These are phyloP conservation scores for Raphanus raphanistrum DNA, from an alignment of 345 rosid genomes.

Conservation along the genomic window DNA sequence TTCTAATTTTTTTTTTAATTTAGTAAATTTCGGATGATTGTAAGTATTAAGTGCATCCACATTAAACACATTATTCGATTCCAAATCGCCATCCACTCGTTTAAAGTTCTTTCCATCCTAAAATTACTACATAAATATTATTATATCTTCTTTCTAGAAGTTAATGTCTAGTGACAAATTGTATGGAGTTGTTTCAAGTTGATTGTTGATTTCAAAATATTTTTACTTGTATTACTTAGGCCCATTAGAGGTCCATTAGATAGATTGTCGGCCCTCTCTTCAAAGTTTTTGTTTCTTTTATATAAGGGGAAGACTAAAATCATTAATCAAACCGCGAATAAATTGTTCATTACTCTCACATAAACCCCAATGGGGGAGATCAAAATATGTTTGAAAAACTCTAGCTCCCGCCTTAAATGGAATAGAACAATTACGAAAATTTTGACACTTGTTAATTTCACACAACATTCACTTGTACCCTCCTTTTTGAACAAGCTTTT, in stretches of 20 bases:
- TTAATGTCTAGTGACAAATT: too few relatives aligned
- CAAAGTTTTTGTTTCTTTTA: not conserved
- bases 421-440: not conserved
- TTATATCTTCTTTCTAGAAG: too few relatives aligned
- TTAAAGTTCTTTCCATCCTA: too few relatives aligned
- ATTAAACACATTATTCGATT: too few relatives aligned
- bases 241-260: not conserved
- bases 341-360: not conserved
- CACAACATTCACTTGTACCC: not conserved
- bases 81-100: too few relatives aligned
- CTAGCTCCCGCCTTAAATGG: slow-evolving; percentile 12
- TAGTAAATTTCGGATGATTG: not conserved
- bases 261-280: not conserved
- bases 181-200: too few relatives aligned
- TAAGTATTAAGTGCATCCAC: too few relatives aligned
- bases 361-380: not conserved
- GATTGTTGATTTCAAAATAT: too few relatives aligned
- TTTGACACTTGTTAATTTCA: not conserved
- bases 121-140: too few relatives aligned
- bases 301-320: not conserved
- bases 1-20: not conserved
- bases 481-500: not conserved
- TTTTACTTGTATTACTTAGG: not conserved
- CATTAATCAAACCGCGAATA: not conserved
- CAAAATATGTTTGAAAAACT: not conserved